Evolutionary conservation across 2,329 filamentous ascomycete genomes (phyloP), one percentile per base, ranked within the genome.

Genomic region (Nectriaceae sp.): DNA sequence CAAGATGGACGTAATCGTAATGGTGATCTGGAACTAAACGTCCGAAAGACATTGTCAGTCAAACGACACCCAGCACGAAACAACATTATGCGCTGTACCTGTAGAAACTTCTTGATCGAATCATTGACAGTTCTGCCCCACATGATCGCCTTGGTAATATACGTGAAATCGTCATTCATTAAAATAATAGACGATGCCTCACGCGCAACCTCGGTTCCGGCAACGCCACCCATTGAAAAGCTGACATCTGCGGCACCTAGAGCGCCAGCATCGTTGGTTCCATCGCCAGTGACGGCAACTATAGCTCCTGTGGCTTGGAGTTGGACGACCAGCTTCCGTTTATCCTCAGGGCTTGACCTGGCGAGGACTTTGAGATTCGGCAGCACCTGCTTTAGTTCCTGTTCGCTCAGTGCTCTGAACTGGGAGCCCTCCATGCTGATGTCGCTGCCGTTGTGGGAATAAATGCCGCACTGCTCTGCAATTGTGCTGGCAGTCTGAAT

Each of bases 1-100:
- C 16, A 88, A 70, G 39, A 96, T 91, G 31, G 92, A 92, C 8
- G 92, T 96, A 56, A 97, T 85, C 76, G 96, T 97, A 72, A 96
- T 92, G 0, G 87, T 90, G 53, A 91, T 80, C 74, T 90, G 87
- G 65, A 89, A 88, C 66, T 65, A 44, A n/a, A n/a, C n/a, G n/a
- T n/a, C n/a, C n/a, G n/a, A n/a, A n/a, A n/a, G n/a, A n/a, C n/a
- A n/a, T n/a, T n/a, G n/a, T n/a, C n/a, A n/a, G n/a, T n/a, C n/a
- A n/a, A n/a, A n/a, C n/a, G n/a, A n/a, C n/a, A n/a, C n/a, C n/a
- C n/a, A n/a, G n/a, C n/a, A n/a, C n/a, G n/a, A n/a, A n/a, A n/a
- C n/a, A n/a, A n/a, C n/a, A n/a, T n/a, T n/a, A n/a, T n/a, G n/a
- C 40, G 22, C 13, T 63, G 44, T 60, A 72, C 71, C 69, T 88